Evolutionary conservation across 176 grass and related monocot species (phyloP).

Genomic region (Musa beccarii): DNA sequence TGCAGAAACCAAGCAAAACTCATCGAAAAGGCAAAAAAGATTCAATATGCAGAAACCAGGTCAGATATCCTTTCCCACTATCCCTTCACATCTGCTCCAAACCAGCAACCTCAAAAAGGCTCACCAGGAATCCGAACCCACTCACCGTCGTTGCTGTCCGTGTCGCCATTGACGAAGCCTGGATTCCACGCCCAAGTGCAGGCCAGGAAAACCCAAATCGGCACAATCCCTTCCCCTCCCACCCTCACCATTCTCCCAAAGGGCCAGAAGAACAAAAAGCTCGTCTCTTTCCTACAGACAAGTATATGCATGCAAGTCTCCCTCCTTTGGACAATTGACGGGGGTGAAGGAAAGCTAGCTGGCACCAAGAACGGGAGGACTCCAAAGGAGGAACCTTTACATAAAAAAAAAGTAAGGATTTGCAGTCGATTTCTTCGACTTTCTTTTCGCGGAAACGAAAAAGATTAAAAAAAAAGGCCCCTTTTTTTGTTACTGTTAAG

Average conservation of each 20-base stretch:
- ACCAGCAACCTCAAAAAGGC: not conserved
- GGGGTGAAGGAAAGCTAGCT: not conserved
- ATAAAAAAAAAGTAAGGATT: not conserved
- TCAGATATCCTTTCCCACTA: not conserved
- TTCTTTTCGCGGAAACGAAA: not conserved
- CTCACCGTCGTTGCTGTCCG: constrained; percentile 37
- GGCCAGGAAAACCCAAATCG: constrained; percentile 13
- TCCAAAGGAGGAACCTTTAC: not conserved
- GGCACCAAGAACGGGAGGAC: not conserved
- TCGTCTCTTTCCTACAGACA: not conserved
- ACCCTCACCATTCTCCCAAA: constrained; percentile 3
- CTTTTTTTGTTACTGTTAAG: not conserved
- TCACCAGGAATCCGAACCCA: not conserved
- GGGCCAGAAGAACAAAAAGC: not conserved
- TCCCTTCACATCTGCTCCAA: not conserved
- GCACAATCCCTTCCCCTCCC: not conserved
- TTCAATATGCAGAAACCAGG: not conserved
- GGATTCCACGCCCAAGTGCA: constrained; percentile 15
- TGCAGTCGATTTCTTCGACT: not conserved
- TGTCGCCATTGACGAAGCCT: constrained; percentile 23
- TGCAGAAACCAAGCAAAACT: constrained; percentile 16
- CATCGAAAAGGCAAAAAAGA: not conserved
- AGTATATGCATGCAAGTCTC: not conserved
- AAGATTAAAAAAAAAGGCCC: not conserved
- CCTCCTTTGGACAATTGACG: not conserved